Conservation (phyloP, 2,329 filamentous ascomycete genomes). For the Juglanconis juglandina region DNA sequence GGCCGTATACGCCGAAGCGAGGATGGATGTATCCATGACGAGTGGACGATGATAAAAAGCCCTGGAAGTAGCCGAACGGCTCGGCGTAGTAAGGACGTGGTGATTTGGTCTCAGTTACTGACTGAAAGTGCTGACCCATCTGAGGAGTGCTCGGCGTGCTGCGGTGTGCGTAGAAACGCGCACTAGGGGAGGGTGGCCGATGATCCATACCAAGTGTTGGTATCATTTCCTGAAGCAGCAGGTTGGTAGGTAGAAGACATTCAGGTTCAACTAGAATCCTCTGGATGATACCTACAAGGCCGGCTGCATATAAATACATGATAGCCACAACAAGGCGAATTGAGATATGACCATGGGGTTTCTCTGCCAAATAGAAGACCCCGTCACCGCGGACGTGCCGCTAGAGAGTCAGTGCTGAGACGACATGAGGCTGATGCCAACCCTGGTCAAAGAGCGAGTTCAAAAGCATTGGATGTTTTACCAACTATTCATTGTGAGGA, state of each 20-base stretch:
- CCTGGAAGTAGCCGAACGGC: conserved; percentile 7
- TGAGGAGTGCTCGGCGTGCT: neutral
- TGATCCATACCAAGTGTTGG: neutral
- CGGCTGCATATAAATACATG: conserved; percentile 10
- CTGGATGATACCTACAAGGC: neutral
- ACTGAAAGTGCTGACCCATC: neutral
- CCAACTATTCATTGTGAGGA: conserved; percentile 12
- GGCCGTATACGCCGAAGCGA: neutral
- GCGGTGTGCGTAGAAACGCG: conserved; percentile 10
- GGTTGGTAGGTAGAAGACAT: neutral
- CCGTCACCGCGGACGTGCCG: conserved; percentile 1
- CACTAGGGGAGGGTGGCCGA: conserved; percentile 10
- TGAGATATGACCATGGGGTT: neutral
- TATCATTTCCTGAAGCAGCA: neutral
- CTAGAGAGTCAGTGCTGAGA: conserved; percentile 14
- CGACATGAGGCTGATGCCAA: conserved; percentile 11
- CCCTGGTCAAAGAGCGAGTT: conserved; percentile 10
- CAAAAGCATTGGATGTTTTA: conserved; percentile 6
- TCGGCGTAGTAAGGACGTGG: neutral
- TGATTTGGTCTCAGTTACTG: neutral
- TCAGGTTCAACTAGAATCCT: neutral
- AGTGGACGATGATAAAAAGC: conserved; percentile 8
- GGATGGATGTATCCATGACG: neutral
- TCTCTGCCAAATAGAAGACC: conserved; percentile 1
- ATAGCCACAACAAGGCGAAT: neutral